Evolutionary conservation across 2,329 filamentous ascomycete genomes (phyloP), one percentile per base, ranked within the genome.

Genomic region (Alternaria atra): DNA sequence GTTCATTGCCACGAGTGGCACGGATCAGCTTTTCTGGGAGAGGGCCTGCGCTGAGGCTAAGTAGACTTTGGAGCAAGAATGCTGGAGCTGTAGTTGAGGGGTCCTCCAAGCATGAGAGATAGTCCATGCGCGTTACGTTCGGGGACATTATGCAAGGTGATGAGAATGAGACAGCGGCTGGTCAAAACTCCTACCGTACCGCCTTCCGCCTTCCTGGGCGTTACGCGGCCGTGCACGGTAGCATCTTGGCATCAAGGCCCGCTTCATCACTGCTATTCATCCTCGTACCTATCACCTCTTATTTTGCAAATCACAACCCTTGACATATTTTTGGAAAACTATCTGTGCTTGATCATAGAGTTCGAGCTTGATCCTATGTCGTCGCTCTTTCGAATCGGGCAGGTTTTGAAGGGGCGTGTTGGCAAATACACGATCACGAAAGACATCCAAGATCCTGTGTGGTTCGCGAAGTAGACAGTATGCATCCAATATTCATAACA

Each of bases 391-490:
- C 59, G 60, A 56, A 63, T 68, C 29, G 63, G 65, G 2, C 67
- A 63, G 52, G 46, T 64, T 15, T 52, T 70, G 4, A 69, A 65
- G 25, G 65, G 65, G 2, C 40, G 54, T 39, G 23, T 30, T 13
- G 42, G 65, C 20, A 63, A 15, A 15, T 68, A 68, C 52, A 66
- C 63, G 12, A 61, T 70, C 25, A 61, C 56, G 17, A 70, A 64
- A 61, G 37, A 66, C 42, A 10, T 71, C 8, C 65, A 68, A 58
- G 52, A 66, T 15, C 63, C 58, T 32, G 61, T 66, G 23, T 70
- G 69, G 61, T 64, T 72, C 50, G 67, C 69, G 27, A 67, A 65
- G 64, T 69, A 46, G 62, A 58, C 39, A 13, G 47, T 59, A 13
- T 51, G 23, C 32, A 34, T 5, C 17, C 8, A 40, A 25, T 54